Evolutionary conservation across 2,329 filamentous ascomycete species (phyloP).

Genomic region (Aureobasidium melanogenum): DNA sequence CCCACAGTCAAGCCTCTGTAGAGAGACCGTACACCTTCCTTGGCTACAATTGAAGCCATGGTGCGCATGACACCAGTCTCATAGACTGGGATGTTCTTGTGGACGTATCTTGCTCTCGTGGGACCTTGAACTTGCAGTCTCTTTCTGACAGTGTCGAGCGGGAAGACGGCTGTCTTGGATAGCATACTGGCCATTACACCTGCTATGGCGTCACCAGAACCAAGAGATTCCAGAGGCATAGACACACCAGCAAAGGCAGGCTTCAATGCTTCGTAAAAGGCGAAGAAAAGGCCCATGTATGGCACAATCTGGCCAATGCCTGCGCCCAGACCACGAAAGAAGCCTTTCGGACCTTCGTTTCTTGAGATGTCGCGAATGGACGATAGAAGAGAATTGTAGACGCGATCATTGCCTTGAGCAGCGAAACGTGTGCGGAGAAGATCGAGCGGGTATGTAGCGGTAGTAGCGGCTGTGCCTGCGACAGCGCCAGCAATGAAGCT

Average conservation of each 20-base stretch:
- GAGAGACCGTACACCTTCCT: conserved; percentile 69
- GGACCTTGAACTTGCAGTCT: conserved; percentile 92
- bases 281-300: conserved; percentile 96
- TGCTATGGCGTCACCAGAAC: conserved; percentile 73
- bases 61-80: conserved; percentile 56
- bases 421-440: conserved; percentile 90
- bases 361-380: conserved; percentile 64
- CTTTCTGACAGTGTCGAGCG: conserved; percentile 86
- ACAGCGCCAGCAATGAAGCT: conserved; percentile 76
- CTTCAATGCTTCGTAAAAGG: conserved; percentile 69
- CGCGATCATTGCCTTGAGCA: conserved; percentile 72
- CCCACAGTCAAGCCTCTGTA: conserved; percentile 79
- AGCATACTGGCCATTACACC: conserved; percentile 71
- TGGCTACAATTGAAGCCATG: conserved; percentile 56
- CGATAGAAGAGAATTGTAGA: conserved; percentile 64
- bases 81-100: conserved; percentile 83
- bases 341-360: conserved; percentile 68
- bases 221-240: conserved; percentile 48
- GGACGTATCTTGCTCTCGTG: conserved; percentile 66
- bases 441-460: conserved; percentile 83
- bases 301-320: conserved; percentile 82
- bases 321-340: conserved; percentile 79
- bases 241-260: conserved; percentile 38
- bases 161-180: conserved; percentile 86
- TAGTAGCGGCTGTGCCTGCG: conserved; percentile 75